phyloP scores from a whole-genome alignment of 2,329 filamentous ascomycete species.

The Colletotrichum gloeosporioides region DNA sequence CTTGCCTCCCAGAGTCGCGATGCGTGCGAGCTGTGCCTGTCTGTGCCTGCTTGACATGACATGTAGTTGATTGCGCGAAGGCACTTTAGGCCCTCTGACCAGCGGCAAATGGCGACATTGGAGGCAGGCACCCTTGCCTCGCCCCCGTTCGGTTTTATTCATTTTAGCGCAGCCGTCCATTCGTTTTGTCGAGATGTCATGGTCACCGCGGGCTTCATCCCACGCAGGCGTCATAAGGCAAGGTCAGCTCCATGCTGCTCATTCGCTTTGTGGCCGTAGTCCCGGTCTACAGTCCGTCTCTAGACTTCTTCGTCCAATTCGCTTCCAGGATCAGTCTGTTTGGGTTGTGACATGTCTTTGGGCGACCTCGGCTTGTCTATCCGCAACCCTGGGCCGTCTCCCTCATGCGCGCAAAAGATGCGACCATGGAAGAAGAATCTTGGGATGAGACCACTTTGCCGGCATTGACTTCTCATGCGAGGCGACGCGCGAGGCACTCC shows the following conservation, averaged over 20 bases:
- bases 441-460: background rate
- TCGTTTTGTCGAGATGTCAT: background rate
- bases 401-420: background rate
- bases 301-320: constrained; percentile 3
- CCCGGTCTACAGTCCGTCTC: background rate
- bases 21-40: background rate
- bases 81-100: background rate
- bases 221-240: background rate
- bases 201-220: background rate
- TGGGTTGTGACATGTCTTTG: background rate
- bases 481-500: background rate
- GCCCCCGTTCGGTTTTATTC: background rate
- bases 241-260: background rate
- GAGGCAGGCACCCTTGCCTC: background rate
- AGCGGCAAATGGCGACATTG: constrained; percentile 1
- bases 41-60: background rate
- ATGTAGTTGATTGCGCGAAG: background rate
- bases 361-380: background rate
- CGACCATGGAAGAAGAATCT: background rate
- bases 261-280: background rate
- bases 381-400: background rate
- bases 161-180: background rate
- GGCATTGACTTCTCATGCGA: constrained; percentile 10
- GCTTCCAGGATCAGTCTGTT: background rate
- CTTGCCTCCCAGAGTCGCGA: background rate